Conservation (phyloP, 805 yeast genomes). For the Candida andamanensis region DNA sequence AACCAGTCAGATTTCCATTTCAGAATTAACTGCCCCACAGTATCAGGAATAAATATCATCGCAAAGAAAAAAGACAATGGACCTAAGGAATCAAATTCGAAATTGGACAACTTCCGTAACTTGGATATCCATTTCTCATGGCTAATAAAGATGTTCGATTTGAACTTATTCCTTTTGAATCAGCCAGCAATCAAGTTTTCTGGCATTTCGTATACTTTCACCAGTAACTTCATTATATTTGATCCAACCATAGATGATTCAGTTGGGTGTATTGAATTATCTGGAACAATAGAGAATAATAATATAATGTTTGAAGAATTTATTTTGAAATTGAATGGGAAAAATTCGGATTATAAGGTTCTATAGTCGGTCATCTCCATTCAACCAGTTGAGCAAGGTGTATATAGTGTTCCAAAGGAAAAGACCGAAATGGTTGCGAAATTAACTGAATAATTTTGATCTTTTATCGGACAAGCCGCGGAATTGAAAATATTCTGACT, state of each 20-base stretch:
- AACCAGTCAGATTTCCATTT: constrained; percentile 17
- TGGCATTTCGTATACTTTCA: constrained; percentile 7
- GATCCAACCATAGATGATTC: constrained; percentile 2
- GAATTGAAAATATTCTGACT: no score
- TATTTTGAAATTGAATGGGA: constrained; percentile 1
- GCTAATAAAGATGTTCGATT: constrained; percentile 10
- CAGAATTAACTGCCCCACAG: constrained; percentile 9
- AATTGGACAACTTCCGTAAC: background rate
- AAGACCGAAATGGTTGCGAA: no score
- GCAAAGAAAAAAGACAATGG: constrained; percentile 2
- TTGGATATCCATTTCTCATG: constrained; percentile 7
- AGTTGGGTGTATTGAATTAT: constrained; percentile 8
- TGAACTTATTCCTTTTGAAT: constrained; percentile 6
- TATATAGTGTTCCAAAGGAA: no score
- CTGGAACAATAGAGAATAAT: constrained; percentile 8
- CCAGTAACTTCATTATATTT: constrained; percentile 8
- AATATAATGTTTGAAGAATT: constrained; percentile 10
- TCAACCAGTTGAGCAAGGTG: no score
- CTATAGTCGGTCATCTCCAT: no score
- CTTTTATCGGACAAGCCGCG: no score
- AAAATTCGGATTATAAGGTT: constrained; percentile 7
- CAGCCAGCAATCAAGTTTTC: constrained; percentile 9
- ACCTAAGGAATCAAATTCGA: no score
- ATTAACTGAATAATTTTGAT: no score
- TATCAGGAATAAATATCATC: constrained; percentile 8